phyloP scores from a whole-genome alignment of 1,139 yeast genomes.

The Scheffersomyces quercinus region DNA sequence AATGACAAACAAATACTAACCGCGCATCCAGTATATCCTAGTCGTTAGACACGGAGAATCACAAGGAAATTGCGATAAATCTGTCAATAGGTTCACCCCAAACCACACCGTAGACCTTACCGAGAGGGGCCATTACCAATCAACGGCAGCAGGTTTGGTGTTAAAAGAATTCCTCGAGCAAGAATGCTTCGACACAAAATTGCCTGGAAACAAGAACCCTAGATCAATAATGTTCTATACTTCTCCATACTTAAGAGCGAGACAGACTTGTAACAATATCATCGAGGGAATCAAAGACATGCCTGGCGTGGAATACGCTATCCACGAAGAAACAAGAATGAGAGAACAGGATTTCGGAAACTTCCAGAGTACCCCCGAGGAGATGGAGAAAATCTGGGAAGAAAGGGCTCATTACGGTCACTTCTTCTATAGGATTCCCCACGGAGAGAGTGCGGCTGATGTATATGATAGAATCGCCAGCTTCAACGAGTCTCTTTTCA shows the following conservation, averaged over 20 bases:
- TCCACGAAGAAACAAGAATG: constrained; percentile 84
- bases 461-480: constrained; percentile 89
- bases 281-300: constrained; percentile 57
- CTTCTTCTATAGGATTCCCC: constrained; percentile 86
- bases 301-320: constrained; percentile 49
- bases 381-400: constrained; percentile 76
- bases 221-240: constrained; percentile 62
- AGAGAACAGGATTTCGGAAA: constrained; percentile 95
- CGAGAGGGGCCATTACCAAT: constrained; percentile 64
- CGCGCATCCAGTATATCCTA: constrained; percentile 55
- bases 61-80: constrained; percentile 82
- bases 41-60: constrained; percentile 90
- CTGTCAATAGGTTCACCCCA: constrained; percentile 72
- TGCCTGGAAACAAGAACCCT: constrained; percentile 18
- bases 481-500: constrained; percentile 79
- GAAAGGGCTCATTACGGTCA: constrained; percentile 90
- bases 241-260: constrained; percentile 79
- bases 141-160: constrained; percentile 64
- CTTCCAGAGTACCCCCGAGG: constrained; percentile 75
- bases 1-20: constrained; percentile 6
- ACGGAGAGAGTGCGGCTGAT: constrained; percentile 95
- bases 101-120: constrained; percentile 80
- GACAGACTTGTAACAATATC: constrained; percentile 76
- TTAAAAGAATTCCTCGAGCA: constrained; percentile 53
- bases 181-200: constrained; percentile 36